Percentiles rank a stretch among this genome's conserved stretches.
Evolutionary conservation across 257 asterid species (phyloP).

Genomic region (Mentha longifolia): DNA sequence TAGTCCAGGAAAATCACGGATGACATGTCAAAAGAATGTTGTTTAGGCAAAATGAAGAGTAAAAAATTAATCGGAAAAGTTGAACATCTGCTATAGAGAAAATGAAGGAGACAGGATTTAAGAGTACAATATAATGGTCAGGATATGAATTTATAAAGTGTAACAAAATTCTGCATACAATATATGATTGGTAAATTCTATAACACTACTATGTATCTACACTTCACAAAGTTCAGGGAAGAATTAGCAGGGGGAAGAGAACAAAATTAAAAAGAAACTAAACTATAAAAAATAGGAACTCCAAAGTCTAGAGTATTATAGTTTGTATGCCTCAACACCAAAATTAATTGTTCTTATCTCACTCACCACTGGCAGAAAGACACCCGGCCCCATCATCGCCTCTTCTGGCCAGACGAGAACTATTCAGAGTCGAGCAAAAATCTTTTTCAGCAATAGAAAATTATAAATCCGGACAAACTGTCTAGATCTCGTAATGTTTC

Average conservation of each 20-base stretch:
- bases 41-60: background rate
- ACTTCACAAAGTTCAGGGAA: slow-evolving; percentile 43
- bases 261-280: slow-evolving; percentile 35
- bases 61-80: background rate
- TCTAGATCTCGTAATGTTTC: slow-evolving; percentile 15
- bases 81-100: background rate
- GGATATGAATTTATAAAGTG: slow-evolving; percentile 18
- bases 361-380: slow-evolving; percentile 61
- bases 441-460: background rate
- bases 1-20: background rate
- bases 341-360: slow-evolving; percentile 56
- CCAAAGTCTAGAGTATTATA: slow-evolving; percentile 36
- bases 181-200: slow-evolving; percentile 34
- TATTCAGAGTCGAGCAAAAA: slow-evolving; percentile 6
- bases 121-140: slow-evolving; percentile 17
- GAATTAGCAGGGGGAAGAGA: slow-evolving; percentile 44
- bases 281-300: slow-evolving; percentile 37
- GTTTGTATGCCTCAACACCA: slow-evolving; percentile 43
- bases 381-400: slow-evolving; percentile 49
- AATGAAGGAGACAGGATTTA: slow-evolving; percentile 3
- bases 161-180: slow-evolving; percentile 39
- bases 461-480: slow-evolving; percentile 4
- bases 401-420: slow-evolving; percentile 38
- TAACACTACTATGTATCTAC: slow-evolving; percentile 41
- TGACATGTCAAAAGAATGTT: background rate